Conservation (phyloP, 768 basidiomycete genomes). For the Mycena sanguinolenta region DNA sequence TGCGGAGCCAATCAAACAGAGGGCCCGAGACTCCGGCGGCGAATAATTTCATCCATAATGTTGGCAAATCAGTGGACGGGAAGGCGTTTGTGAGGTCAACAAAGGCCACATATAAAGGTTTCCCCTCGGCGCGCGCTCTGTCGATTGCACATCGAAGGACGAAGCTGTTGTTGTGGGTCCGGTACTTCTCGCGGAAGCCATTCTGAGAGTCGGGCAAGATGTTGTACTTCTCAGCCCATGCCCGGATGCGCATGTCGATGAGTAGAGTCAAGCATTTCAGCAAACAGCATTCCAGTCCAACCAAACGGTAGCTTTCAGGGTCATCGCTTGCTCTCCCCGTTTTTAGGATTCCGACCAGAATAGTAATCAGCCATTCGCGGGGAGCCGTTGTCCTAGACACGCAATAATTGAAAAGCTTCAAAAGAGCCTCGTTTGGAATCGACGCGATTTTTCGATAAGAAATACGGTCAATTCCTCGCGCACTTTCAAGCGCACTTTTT, state of each 20-base stretch:
- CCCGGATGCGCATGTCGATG: slow-evolving; percentile 34
- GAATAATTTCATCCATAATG: slow-evolving; percentile 47
- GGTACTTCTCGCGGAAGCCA: slow-evolving; percentile 43
- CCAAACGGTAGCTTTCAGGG: too few relatives aligned
- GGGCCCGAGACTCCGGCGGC: slow-evolving; percentile 39
- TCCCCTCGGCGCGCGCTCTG: slow-evolving; percentile 30
- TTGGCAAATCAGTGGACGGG: slow-evolving; percentile 47
- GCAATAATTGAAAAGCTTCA: too few relatives aligned
- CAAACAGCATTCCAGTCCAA: too few relatives aligned
- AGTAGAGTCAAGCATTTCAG: too few relatives aligned
- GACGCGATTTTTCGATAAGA: too few relatives aligned
- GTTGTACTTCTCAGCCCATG: slow-evolving; percentile 32
- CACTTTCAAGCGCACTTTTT: too few relatives aligned
- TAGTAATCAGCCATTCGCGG: too few relatives aligned
- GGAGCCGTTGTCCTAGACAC: too few relatives aligned
- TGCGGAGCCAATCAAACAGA: slow-evolving; percentile 34
- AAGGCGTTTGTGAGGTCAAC: slow-evolving; percentile 52
- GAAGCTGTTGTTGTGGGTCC: slow-evolving; percentile 47
- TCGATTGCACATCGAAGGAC: slow-evolving; percentile 41
- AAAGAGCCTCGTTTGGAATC: too few relatives aligned
- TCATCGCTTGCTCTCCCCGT: too few relatives aligned
- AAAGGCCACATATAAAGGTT: slow-evolving; percentile 41
- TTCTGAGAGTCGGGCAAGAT: slow-evolving; percentile 47
- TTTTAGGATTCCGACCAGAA: too few relatives aligned
- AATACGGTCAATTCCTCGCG: too few relatives aligned